phyloP scores from a whole-genome alignment of 768 basidiomycete genomes.

The Lactarius akahatsu region DNA sequence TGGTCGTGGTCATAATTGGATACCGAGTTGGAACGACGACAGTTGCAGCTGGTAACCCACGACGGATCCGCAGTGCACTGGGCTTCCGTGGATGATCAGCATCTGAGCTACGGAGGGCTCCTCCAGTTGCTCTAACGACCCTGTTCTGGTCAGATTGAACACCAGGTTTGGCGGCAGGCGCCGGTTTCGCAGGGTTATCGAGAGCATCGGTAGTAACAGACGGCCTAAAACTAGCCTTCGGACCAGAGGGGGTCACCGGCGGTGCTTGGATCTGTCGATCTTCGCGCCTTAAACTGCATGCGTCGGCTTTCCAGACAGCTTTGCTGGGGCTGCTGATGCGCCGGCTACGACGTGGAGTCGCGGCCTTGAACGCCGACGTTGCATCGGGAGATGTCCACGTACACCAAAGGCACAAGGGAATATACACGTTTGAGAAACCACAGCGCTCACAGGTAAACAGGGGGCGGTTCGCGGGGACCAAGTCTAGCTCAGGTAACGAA shows the following conservation, averaged over 20 bases:
- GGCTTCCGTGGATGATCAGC: slow-evolving; percentile 2
- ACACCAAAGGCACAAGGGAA: slow-evolving; percentile 30
- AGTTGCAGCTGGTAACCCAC: slow-evolving; percentile 16
- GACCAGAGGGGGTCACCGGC: no score
- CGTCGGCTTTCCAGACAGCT: neutral
- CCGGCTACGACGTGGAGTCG: slow-evolving; percentile 13
- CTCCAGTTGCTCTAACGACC: slow-evolving; percentile 11
- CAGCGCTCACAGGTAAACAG: slow-evolving; percentile 27
- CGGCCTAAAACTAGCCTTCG: neutral
- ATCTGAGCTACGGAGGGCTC: neutral
- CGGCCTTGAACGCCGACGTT: slow-evolving; percentile 16
- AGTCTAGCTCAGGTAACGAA: slow-evolving; percentile 23
- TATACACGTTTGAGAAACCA: slow-evolving; percentile 26
- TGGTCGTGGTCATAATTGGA: slow-evolving; percentile 3
- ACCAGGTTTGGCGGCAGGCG: neutral
- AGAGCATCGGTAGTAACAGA: neutral
- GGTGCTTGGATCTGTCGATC: neutral
- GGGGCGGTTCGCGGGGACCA: slow-evolving; percentile 23
- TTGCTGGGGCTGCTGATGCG: slow-evolving; percentile 17
- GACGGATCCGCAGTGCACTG: slow-evolving; percentile 11
- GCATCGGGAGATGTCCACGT: slow-evolving; percentile 25
- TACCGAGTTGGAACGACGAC: slow-evolving; percentile 7
- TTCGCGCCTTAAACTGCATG: neutral
- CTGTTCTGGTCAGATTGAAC: neutral
- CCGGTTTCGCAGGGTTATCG: neutral